Conservation (phyloP, 2,329 filamentous ascomycete genomes). For the Gaeumannomyces tritici region DNA sequence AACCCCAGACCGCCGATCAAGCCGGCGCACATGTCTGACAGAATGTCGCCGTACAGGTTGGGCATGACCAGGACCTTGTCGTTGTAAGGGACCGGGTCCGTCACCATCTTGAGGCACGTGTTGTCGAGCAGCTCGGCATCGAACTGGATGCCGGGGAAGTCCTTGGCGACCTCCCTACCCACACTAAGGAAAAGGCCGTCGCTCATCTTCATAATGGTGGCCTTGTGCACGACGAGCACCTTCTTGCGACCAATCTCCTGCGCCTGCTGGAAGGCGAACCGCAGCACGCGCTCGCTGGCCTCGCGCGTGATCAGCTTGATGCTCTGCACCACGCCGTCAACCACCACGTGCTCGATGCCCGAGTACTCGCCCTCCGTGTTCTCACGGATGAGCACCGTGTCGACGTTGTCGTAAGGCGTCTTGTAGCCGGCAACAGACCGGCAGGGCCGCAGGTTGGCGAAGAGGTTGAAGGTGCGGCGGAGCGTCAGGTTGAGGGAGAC, state of each 20-base stretch:
- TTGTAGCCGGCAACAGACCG: conserved; percentile 95
- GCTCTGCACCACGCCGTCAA: conserved; percentile 95
- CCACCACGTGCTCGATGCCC: conserved; percentile 95
- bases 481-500: conserved; percentile 98
- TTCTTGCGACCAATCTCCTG: conserved; percentile 88
- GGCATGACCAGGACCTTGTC: conserved; percentile 98
- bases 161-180: conserved; percentile 78
- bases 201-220: conserved; percentile 99
- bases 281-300: conserved; percentile 88
- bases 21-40: conserved; percentile 98
- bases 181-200: conserved; percentile 95
- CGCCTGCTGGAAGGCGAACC: conserved; percentile 97
- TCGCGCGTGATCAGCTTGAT: conserved; percentile 99
- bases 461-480: conserved; percentile 98
- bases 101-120: conserved; percentile 98
- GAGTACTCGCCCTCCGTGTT: conserved; percentile 99
- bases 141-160: conserved; percentile 93
- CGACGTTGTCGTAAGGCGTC: conserved; percentile 94
- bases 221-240: conserved; percentile 98
- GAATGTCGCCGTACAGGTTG: conserved; percentile 98
- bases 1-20: conserved; percentile 95
- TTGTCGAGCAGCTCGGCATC: conserved; percentile 98
- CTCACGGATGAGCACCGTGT: conserved; percentile 96
- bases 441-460: conserved; percentile 97
- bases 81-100: conserved; percentile 92